Base-by-base conservation (phyloP, 345 rosid species). In the Eucalyptus marginata region DNA sequence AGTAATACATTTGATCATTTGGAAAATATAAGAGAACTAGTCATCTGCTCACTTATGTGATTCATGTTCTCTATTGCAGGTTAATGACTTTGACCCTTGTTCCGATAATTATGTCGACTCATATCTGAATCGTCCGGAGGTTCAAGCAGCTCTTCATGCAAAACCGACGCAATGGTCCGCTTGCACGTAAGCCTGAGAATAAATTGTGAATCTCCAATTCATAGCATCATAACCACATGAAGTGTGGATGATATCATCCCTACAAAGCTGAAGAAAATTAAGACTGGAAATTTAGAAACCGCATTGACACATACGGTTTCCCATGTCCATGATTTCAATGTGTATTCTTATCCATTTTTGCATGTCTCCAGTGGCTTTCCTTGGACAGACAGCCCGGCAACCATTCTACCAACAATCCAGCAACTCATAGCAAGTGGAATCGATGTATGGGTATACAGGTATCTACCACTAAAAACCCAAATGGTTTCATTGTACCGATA, bases 381-480 rank as follows among this genome's bases (percentile, higher is more conserved):
- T 49, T 91, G 93, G 93, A 89, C 87, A 20, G 91, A 92, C 91
- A 79, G 86, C 87, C 91, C 93, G 54, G 10, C 56, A 20, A 92
- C 95, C 46, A 71, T 93, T 36, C 90, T 93, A 64, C 96, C 96
- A 22, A 86, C 87, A 12, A 90, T 94, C 64, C 81, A 90, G 85
- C 84, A 87, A 27, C 91, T 93, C 36, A 91, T 92, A 59, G 91
- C 87, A 6, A 91, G 89, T 46, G 93, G 91, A 10, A 87, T 93
- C 13, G 87, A 91, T 13, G 81, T 93, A 24, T 94, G 94, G 95
- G 66, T 93, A n/a, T 94, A 88, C 92, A 93, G 96, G 95, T 92
- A 43, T 86, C 46, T 29, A 56, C 43, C 54, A 12, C 47, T 36
- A 76, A 76, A 36, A 20, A 18, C 4, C 27, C 46, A 36, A 0